These are phyloP conservation scores for Globisporangium splendens DNA, from an alignment of 352 stramenopile genomes.

Conservation along the genomic window DNA sequence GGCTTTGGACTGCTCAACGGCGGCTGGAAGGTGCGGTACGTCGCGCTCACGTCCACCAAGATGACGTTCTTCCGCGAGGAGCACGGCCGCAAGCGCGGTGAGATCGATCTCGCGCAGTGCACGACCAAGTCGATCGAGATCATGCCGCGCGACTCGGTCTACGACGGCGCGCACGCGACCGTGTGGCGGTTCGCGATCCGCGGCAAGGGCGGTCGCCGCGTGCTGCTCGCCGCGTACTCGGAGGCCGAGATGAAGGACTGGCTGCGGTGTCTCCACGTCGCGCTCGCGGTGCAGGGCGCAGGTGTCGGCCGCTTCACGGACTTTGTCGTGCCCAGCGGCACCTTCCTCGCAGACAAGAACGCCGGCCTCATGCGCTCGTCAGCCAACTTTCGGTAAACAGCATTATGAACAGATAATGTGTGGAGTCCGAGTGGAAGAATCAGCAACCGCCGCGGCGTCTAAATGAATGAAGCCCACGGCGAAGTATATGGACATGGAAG, in stretches of 20 bases:
- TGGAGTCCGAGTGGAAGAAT: too few relatives aligned
- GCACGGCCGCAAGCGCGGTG: conserved; percentile 56
- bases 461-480: not conserved
- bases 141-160: conserved; percentile 78
- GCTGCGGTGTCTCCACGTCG: conserved; percentile 75
- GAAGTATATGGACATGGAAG: conserved; percentile 2
- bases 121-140: conserved; percentile 69
- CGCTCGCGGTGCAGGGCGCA: conserved; percentile 48
- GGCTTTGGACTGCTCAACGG: conserved; percentile 52
- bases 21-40: conserved; percentile 78
- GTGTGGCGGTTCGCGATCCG: conserved; percentile 83
- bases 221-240: conserved; percentile 73
- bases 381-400: conserved; percentile 25
- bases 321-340: conserved; percentile 59
- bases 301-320: conserved; percentile 65
- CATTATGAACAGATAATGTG: conserved; percentile 14
- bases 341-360: conserved; percentile 54
- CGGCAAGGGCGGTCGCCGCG: conserved; percentile 47
- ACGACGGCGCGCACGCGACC: conserved; percentile 65
- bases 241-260: conserved; percentile 85
- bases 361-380: conserved; percentile 54
- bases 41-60: conserved; percentile 59
- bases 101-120: conserved; percentile 72
- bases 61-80: conserved; percentile 75
- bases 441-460: conserved; percentile 1